Percentiles rank a stretch among this genome's conserved stretches.
Evolutionary conservation across 2,329 filamentous ascomycete species (phyloP).

Genomic region (Sclerotinia glacialis): DNA sequence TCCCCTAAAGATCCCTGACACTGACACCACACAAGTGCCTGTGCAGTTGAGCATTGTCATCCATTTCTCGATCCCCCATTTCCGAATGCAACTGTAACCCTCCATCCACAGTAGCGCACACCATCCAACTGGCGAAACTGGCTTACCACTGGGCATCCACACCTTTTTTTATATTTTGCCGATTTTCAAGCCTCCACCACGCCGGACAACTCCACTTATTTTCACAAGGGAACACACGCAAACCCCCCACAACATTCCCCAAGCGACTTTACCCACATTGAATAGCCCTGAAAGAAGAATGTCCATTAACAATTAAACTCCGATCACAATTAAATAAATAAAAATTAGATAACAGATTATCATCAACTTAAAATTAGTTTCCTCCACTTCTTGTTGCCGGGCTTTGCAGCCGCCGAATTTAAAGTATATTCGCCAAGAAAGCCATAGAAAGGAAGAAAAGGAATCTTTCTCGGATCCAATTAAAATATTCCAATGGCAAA

Average conservation of each 20-base stretch:
- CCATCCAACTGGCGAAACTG: constrained; percentile 10
- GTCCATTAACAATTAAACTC: not conserved
- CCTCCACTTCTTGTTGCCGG: constrained; percentile 5
- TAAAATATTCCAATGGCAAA: not conserved
- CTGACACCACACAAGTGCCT: constrained; percentile 10
- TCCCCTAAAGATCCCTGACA: constrained; percentile 15
- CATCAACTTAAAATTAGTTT: constrained; percentile 2
- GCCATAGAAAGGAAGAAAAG: constrained; percentile 13
- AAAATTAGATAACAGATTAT: constrained; percentile 10
- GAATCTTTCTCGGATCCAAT: not conserved
- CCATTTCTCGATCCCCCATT: constrained; percentile 20
- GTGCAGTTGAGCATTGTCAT: constrained; percentile 17
- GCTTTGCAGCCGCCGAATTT: constrained; percentile 13
- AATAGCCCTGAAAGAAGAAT: constrained; percentile 2
- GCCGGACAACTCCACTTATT: constrained; percentile 10
- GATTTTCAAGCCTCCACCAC: constrained; percentile 11
- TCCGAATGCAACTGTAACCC: constrained; percentile 23
- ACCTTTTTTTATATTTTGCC: constrained; percentile 4
- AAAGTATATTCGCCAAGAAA: constrained; percentile 1
- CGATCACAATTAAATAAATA: constrained; percentile 7
- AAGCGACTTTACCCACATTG: constrained; percentile 10
- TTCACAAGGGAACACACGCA: constrained; percentile 6
- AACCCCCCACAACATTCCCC: constrained; percentile 12
- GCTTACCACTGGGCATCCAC: not conserved
- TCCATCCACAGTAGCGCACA: not conserved